Base-by-base conservation (phyloP, 192 early-diverging fungal species). In the Rhizoclosmatium sp. region DNA sequence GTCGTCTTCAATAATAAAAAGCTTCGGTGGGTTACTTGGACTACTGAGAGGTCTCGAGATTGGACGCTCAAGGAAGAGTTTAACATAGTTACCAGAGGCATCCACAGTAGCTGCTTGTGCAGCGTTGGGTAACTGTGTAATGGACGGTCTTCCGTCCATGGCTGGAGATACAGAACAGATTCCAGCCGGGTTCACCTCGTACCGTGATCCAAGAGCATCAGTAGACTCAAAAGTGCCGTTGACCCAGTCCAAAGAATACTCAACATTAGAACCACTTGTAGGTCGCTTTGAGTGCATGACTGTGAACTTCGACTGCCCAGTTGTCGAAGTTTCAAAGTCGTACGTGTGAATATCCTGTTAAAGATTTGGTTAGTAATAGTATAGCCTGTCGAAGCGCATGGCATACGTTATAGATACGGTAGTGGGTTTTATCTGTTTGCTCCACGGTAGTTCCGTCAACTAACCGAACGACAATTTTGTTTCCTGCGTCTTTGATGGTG, bases 1-100 rank as follows among this genome's bases (percentile, higher is more conserved):
- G 47, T 82, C 72, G n/a, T 75, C 47, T 21, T 76, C 69, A 1
- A 86, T 19, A 3, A 84, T 59, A 62, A 86, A 86, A 9, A 86
- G 76, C 2, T 74, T 62, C 1, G 85, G 85, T 9, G 80, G 65
- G 60, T 84, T 84, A 4, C 74, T 51, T n/a, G 67, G 7, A 3
- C 45, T 61, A 40, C 31, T 40, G 3, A 9, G 41, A 44, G 59
- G 46, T 31, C 66, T 9, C 7, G 9, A 5, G 74, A 42, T 65
- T 12, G 69, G 47, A 7, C 21, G 21, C 16, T 19, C 54, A 41
- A 58, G 39, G 5, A 72, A 59, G 4, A 2, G 7, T 39, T 45
- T 9, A 39, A 72, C 70, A 45, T 58, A 72, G 14, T 47, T 47
- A 9, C 56, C 23, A 5, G 19, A 47, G 47, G 10, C 10, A 59